A percentile compares a stretch with the other conserved stretches of the same genome.
Conservation (phyloP, 345 rosid species). For the Salix arbutifolia region DNA sequence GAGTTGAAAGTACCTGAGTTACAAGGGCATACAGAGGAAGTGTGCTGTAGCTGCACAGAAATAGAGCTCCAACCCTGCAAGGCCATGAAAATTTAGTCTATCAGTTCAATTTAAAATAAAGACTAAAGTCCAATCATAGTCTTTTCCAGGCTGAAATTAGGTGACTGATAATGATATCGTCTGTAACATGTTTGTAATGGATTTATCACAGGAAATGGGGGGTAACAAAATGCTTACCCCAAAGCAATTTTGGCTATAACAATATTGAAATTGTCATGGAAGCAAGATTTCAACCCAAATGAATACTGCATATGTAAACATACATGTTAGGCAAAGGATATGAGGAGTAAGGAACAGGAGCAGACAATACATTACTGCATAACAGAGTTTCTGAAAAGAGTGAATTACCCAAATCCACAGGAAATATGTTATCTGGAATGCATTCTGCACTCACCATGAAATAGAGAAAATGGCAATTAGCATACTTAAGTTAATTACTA, state of each 20-base stretch:
- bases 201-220: neutral
- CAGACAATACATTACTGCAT: neutral
- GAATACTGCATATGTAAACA: slow-evolving; percentile 50
- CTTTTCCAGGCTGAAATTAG: neutral
- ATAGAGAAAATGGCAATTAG: neutral
- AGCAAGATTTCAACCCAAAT: slow-evolving; percentile 66
- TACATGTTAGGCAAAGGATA: neutral
- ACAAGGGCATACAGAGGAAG: slow-evolving; percentile 89
- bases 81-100: neutral
- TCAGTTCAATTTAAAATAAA: neutral
- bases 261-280: slow-evolving; percentile 54
- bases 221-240: slow-evolving; percentile 50
- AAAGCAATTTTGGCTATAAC: slow-evolving; percentile 51
- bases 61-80: slow-evolving; percentile 58
- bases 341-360: neutral
- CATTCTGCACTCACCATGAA: slow-evolving; percentile 55
- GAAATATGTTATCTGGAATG: slow-evolving; percentile 95
- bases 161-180: neutral
- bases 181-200: neutral
- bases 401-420: slow-evolving; percentile 82
- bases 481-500: neutral
- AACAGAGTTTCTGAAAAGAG: neutral
- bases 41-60: slow-evolving; percentile 85
- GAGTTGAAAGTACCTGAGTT: slow-evolving; percentile 59
- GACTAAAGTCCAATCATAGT: neutral